Evolutionary conservation across 106 monocot species (phyloP), one percentile per base, ranked within the genome.

Genomic region (Dendrobium officinale): DNA sequence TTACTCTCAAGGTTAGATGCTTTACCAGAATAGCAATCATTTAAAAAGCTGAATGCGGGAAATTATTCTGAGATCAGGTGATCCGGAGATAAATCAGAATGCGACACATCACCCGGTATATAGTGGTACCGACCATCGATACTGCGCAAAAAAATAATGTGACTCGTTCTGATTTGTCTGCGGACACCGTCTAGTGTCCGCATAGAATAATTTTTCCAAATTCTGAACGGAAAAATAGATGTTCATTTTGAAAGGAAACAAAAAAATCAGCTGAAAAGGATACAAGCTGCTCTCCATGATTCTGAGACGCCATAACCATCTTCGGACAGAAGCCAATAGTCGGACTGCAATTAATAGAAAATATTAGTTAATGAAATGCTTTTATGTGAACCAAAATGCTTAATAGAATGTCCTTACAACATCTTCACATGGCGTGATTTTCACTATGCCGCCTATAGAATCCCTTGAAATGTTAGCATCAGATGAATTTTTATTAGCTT

Each of bases 401-500:
- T 4, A 22, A 61, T 1, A 22, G 61, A 58, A 31, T 70, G 70
- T 15, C 15, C 27, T 44, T 43, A 74, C 43, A 20, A 6, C n/a
- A 42, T 42, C 74, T 44, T 74, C 74, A 20, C n/a, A 42, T 22
- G 74, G 74, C 20, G 43, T 74, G 19, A 74, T 74, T 74, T 74
- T 74, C 41, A 74, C 18, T 1, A 74, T 74, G 43, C 74, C 74
- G 3, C 70, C 31, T 11, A 33, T 1, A 70, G 33, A 13, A 33
- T 70, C 70, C 70, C 70, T 70, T 15, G 13, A 70, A 2, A 37
- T 37, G 70, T 33, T 15, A 15, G 37, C 27, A 70, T 70, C 70
- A 8, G 18, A 70, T 16, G 37, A 13, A 13, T 3, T 51, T 51
- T 15, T 51, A 51, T 51, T 3, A 51, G 51, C 13, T 10, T 51